phyloP scores from a whole-genome alignment of 768 basidiomycete genomes.

The Auricularia heimuer region DNA sequence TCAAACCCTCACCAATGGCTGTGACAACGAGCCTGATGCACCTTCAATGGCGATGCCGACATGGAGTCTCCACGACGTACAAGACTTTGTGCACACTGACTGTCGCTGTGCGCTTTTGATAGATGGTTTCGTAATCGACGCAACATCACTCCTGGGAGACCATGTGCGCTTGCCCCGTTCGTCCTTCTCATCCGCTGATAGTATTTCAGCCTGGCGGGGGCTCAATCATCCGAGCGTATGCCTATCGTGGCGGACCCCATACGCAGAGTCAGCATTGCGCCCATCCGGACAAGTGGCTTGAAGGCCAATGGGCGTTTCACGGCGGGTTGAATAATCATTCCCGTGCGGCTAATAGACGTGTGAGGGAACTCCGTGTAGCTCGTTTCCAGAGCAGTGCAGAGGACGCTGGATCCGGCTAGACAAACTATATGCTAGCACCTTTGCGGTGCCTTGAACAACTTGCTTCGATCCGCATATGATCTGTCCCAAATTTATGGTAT shows the following conservation, averaged over 20 bases:
- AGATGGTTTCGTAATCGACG: slow-evolving; percentile 53
- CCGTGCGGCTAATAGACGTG: slow-evolving; percentile 38
- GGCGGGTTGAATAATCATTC: slow-evolving; percentile 70
- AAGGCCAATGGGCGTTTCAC: slow-evolving; percentile 56
- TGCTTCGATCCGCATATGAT: too few relatives aligned
- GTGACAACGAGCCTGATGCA: background rate
- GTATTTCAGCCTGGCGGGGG: slow-evolving; percentile 53
- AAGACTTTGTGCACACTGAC: slow-evolving; percentile 13
- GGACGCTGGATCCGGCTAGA: too few relatives aligned
- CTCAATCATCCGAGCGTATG: slow-evolving; percentile 41
- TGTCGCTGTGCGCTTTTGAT: slow-evolving; percentile 43
- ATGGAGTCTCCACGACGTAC: slow-evolving; percentile 20
- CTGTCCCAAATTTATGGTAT: too few relatives aligned
- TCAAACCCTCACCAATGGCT: background rate
- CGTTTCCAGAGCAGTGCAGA: background rate
- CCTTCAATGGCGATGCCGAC: slow-evolving; percentile 33
- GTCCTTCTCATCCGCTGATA: background rate
- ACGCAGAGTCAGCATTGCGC: background rate
- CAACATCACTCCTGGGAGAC: slow-evolving; percentile 49
- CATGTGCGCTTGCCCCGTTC: slow-evolving; percentile 40
- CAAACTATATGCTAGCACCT: too few relatives aligned
- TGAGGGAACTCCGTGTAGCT: slow-evolving; percentile 41
- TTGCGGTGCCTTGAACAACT: too few relatives aligned
- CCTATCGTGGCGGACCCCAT: background rate
- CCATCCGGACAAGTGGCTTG: slow-evolving; percentile 18